Evolutionary conservation across 2,329 filamentous ascomycete species (phyloP).

Genomic region (Calonectria hawksworthii): DNA sequence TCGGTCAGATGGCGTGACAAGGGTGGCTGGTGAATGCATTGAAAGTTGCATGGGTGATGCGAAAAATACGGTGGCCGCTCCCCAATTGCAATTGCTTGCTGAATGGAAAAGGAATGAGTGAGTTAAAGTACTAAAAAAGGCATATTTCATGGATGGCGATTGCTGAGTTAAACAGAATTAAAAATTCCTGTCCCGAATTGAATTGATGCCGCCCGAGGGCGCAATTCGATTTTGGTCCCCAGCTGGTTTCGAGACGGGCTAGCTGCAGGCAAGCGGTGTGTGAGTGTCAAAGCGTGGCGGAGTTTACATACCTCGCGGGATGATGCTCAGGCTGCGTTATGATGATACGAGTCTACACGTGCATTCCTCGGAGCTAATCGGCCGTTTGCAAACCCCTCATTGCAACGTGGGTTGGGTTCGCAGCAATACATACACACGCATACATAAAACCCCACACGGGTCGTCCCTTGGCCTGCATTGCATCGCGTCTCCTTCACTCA

Average conservation of each 20-base stretch:
- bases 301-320: not conserved
- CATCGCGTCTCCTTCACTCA: not conserved
- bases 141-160: not conserved
- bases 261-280: not conserved
- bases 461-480: not conserved
- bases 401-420: not conserved
- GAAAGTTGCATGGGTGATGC: not conserved
- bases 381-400: constrained; percentile 12
- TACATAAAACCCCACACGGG: not conserved
- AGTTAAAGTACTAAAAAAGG: not conserved
- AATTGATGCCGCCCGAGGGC: not conserved
- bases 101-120: not conserved
- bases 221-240: not conserved
- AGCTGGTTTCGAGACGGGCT: not conserved
- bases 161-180: not conserved
- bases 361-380: constrained; percentile 6
- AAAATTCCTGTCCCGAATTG: not conserved
- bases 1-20: not conserved
- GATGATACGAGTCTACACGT: constrained; percentile 4
- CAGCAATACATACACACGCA: not conserved
- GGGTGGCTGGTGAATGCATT: not conserved
- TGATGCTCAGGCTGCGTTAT: not conserved
- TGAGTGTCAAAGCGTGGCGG: not conserved
- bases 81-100: not conserved
- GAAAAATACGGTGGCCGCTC: not conserved